Percentiles rank a stretch among this genome's conserved stretches.
These are phyloP conservation scores for Xylariaceae sp. DNA, from an alignment of 2,329 filamentous ascomycete species.

Conservation along the genomic window DNA sequence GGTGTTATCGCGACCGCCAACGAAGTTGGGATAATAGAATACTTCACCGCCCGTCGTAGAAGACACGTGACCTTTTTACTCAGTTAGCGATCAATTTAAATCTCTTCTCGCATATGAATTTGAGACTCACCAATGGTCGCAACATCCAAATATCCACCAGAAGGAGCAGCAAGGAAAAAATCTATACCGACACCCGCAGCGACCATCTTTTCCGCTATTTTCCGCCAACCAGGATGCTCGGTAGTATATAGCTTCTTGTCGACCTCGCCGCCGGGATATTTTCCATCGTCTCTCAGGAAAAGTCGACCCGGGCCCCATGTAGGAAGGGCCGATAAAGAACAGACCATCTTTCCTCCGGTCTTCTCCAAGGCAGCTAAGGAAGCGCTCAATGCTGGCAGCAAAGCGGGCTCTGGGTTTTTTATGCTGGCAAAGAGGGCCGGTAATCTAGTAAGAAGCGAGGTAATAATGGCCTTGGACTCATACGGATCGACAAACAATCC, in stretches of 20 bases:
- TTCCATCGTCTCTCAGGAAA: slow-evolving; percentile 81
- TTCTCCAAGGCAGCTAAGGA: slow-evolving; percentile 75
- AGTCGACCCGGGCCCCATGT: slow-evolving; percentile 87
- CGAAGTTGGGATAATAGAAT: slow-evolving; percentile 96
- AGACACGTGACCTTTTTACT: slow-evolving; percentile 63
- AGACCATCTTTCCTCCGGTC: slow-evolving; percentile 89
- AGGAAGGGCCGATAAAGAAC: slow-evolving; percentile 78
- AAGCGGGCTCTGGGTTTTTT: slow-evolving; percentile 85
- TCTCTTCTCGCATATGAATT: not conserved
- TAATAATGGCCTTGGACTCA: slow-evolving; percentile 77
- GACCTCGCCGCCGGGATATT: slow-evolving; percentile 76
- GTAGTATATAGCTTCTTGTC: slow-evolving; percentile 90
- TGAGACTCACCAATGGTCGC: slow-evolving; percentile 70
- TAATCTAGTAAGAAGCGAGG: slow-evolving; percentile 74
- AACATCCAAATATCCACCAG: slow-evolving; percentile 86
- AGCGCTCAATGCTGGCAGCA: slow-evolving; percentile 78
- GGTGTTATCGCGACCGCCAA: slow-evolving; percentile 74
- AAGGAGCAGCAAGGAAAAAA: slow-evolving; percentile 89
- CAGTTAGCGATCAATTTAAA: slow-evolving; percentile 18
- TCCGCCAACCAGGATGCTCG: slow-evolving; percentile 83
- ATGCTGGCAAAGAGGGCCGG: slow-evolving; percentile 81
- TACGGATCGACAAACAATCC: slow-evolving; percentile 93
- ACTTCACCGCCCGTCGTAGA: slow-evolving; percentile 89
- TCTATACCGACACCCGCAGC: slow-evolving; percentile 82
- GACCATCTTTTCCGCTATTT: slow-evolving; percentile 80